phyloP scores from a whole-genome alignment of 2,329 filamentous ascomycete species.

The Ceratocystis alfenasii region DNA sequence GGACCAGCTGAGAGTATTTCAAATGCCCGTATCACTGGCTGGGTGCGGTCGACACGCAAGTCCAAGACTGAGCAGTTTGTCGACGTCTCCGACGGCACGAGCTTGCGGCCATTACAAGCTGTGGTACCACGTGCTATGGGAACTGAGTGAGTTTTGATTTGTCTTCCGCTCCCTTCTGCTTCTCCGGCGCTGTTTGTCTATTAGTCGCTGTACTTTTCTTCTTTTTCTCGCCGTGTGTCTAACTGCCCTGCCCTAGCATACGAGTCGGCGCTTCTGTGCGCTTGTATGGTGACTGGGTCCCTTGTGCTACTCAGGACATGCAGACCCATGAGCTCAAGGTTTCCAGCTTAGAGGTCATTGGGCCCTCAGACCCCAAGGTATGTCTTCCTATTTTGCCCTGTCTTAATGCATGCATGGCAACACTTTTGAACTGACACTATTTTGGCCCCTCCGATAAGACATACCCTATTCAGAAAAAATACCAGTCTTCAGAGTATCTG shows the following conservation, averaged over 20 bases:
- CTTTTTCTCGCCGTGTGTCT: slow-evolving; percentile 23
- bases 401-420: background rate
- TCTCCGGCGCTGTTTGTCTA: too few relatives aligned
- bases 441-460: slow-evolving; percentile 40
- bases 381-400: slow-evolving; percentile 27
- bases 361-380: slow-evolving; percentile 68
- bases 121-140: slow-evolving; percentile 61
- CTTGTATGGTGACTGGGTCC: slow-evolving; percentile 64
- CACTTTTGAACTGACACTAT: too few relatives aligned
- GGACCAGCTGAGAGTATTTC: slow-evolving; percentile 34
- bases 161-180: too few relatives aligned
- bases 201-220: background rate
- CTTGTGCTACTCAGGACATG: slow-evolving; percentile 57
- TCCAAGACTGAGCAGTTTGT: slow-evolving; percentile 79
- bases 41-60: slow-evolving; percentile 71
- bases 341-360: slow-evolving; percentile 55
- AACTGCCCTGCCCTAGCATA: slow-evolving; percentile 42
- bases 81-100: slow-evolving; percentile 77
- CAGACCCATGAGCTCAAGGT: slow-evolving; percentile 63
- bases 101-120: slow-evolving; percentile 64
- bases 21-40: slow-evolving; percentile 59
- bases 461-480: slow-evolving; percentile 93
- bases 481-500: slow-evolving; percentile 78
- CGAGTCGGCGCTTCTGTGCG: slow-evolving; percentile 70
- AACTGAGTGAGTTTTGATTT: slow-evolving; percentile 48